These are phyloP conservation scores for Pyronema omphalodes DNA, from an alignment of 495 filamentous ascomycete genomes.

Conservation along the genomic window DNA sequence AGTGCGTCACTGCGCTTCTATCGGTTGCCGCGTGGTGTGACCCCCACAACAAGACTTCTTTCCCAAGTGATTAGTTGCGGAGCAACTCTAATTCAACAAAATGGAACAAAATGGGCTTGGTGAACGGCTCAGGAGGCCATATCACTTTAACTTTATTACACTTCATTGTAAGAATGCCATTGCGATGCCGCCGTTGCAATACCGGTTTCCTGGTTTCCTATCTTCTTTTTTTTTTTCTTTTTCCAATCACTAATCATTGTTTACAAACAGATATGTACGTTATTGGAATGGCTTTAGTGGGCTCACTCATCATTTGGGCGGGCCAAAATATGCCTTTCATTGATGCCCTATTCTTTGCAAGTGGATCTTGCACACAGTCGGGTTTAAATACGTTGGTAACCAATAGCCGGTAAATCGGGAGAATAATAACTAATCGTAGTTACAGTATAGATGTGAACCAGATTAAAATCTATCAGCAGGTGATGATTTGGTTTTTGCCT, in stretches of 20 bases:
- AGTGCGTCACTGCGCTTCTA: background rate
- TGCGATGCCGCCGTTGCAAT: background rate
- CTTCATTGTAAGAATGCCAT: constrained; percentile 44
- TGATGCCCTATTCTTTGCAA: constrained; percentile 73
- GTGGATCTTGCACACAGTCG: constrained; percentile 70
- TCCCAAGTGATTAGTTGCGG: background rate
- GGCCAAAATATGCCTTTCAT: constrained; percentile 45
- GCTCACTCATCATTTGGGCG: constrained; percentile 60
- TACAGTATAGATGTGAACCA: constrained; percentile 47
- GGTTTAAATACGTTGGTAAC: constrained; percentile 57
- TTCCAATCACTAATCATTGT: background rate
- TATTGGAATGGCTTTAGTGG: constrained; percentile 44
- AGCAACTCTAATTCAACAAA: background rate
- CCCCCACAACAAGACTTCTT: background rate
- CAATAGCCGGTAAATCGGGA: background rate
- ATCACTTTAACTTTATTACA: constrained; percentile 68
- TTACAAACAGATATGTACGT: constrained; percentile 51
- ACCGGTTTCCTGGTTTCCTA: too few species aligned
- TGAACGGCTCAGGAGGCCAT: constrained; percentile 11
- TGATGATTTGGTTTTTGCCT: constrained; percentile 49
- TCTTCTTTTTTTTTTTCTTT: too few species aligned
- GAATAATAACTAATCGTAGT: background rate
- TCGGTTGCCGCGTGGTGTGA: background rate
- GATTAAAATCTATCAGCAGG: constrained; percentile 58
- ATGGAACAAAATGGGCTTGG: background rate